Base-by-base conservation (phyloP, 2,329 filamentous ascomycete genomes). In the Clarireedia monteithiana region DNA sequence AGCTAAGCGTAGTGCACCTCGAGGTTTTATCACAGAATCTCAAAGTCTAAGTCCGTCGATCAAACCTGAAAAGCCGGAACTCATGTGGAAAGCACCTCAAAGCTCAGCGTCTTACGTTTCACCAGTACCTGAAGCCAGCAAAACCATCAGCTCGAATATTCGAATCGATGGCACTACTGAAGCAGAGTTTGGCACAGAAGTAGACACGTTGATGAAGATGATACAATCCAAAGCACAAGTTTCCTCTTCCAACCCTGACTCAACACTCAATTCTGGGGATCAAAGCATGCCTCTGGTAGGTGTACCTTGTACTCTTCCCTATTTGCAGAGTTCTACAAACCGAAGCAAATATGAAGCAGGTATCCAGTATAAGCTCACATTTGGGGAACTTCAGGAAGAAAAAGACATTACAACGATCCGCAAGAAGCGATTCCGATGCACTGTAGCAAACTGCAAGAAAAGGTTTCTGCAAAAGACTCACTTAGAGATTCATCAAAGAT, bases 391-490 rank as follows among this genome's bases (percentile, higher is more conserved):
- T 26, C 62, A 66, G 59, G 62, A 60, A 38, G 62, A 65, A 50
- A 34, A 30, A 10, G 27, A 30, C 27, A 10, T 38, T n/a, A 48
- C 34, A 14, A 56, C 20, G 17, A 38, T 40, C 15, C 27, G 27
- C 23, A 72, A 60, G 65, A 94, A 84, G 70, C 75, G 84, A 65
- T 91, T 92, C 69, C 74, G 80, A 17, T 99, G 94, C 72, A 80
- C 78, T 20, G 78, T 90, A 40, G 79, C 83, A 6, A 82, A 82
- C 42, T 97, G 92, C 71, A 77, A 78, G 63, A 95, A 94, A 75
- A 83, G 80, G 59, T 97, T 96, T 71, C 83, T 83, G 58, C 92
- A 97, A 68, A 95, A 92, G 73, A 96, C 91, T 1, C 92, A 97
- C 65, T 79, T 96, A 10, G 88, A 94, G 59, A 96, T 95, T 49